Evolutionary conservation across 257 asterid species (phyloP).

Genomic region (Solanum chilense): DNA sequence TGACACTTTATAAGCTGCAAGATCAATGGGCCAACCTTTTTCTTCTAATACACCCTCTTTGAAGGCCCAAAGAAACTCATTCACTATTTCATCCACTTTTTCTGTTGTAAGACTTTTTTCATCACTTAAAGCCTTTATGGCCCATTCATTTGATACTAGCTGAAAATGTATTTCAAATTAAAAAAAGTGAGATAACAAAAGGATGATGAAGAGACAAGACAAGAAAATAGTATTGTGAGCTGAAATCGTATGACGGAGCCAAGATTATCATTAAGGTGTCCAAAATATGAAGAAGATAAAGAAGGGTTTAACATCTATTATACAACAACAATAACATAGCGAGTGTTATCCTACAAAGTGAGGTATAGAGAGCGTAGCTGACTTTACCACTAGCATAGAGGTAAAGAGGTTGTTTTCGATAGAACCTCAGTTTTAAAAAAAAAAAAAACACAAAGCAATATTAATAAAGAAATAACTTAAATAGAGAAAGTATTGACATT

Average conservation of each 20-base stretch:
- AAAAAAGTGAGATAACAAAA: neutral
- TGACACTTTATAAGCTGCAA: slow-evolving; percentile 19
- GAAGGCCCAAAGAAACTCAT: neutral
- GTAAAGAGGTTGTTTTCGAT: neutral
- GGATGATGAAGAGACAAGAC: neutral
- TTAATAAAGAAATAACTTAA: too few relatives aligned
- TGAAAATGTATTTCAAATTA: neutral
- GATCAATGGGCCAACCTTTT: slow-evolving; percentile 13
- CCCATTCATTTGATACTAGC: slow-evolving; percentile 1
- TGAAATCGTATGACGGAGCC: neutral
- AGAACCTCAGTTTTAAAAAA: neutral
- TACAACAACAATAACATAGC: neutral
- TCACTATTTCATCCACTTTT: slow-evolving; percentile 6
- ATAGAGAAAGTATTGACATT: neutral
- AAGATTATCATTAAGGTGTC: neutral
- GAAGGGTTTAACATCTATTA: neutral
- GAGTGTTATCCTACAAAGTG: neutral
- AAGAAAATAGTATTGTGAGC: neutral
- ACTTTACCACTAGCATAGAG: neutral
- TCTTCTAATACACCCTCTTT: slow-evolving; percentile 4
- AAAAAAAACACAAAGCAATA: neutral
- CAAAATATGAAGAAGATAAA: neutral
- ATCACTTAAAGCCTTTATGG: neutral
- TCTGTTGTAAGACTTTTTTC: slow-evolving; percentile 9
- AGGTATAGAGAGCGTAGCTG: neutral